These are phyloP conservation scores for Suillus americanus DNA, from an alignment of 768 basidiomycete genomes.

Conservation along the genomic window DNA sequence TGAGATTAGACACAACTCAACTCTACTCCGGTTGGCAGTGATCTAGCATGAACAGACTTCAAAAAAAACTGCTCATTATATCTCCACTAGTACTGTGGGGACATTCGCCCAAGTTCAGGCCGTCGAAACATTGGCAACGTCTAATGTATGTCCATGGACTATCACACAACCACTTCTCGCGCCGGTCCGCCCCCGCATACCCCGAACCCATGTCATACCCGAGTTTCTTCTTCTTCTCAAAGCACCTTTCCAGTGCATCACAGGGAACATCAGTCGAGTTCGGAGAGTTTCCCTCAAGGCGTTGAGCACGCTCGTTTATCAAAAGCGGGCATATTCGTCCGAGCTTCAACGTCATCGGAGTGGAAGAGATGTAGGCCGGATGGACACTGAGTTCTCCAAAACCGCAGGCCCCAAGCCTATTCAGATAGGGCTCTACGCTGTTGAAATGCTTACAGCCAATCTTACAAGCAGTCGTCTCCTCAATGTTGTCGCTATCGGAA, in stretches of 20 bases:
- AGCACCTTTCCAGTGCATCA: slow-evolving; percentile 13
- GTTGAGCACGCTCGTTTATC: slow-evolving; percentile 18
- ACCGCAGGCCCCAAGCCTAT: neutral
- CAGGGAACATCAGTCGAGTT: slow-evolving; percentile 18
- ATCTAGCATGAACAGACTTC: neutral
- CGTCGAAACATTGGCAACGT: slow-evolving; percentile 6
- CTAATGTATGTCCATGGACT: neutral
- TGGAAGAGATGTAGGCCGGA: slow-evolving; percentile 35
- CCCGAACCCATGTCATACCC: slow-evolving; percentile 44
- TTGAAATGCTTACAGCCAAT: no score
- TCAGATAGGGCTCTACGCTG: neutral
- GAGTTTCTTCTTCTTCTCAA: slow-evolving; percentile 34
- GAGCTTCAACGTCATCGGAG: slow-evolving; percentile 38
- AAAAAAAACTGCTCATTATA: slow-evolving; percentile 39
- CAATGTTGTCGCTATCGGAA: no score
- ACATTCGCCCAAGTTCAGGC: slow-evolving; percentile 44
- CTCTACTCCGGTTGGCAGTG: no score
- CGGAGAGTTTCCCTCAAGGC: slow-evolving; percentile 24
- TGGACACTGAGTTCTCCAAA: slow-evolving; percentile 34
- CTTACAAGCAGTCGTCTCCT: no score
- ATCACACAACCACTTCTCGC: neutral
- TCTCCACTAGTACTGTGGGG: slow-evolving; percentile 29
- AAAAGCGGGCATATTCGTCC: slow-evolving; percentile 31
- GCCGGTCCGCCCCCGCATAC: no score
- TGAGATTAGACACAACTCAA: no score